A percentile compares a stretch with the other conserved stretches of the same genome.
Evolutionary conservation across 208 protist genomes (phyloP).

Genomic region (Vickermania spadyakhi): DNA sequence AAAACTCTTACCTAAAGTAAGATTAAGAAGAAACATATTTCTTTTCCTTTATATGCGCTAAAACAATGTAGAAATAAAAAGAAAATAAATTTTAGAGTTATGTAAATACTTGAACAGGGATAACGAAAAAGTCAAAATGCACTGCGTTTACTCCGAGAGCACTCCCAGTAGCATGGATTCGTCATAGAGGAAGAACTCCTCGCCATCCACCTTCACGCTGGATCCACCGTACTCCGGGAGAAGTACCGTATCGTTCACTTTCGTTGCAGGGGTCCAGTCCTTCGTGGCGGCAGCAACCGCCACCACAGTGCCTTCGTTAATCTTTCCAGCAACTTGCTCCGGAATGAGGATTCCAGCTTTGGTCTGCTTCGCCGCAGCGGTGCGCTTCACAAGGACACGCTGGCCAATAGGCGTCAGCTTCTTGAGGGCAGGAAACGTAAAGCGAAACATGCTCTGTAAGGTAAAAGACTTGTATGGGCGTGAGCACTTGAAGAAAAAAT

Average conservation of each 20-base stretch:
- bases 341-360: constrained; percentile 91
- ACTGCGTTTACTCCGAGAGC: constrained; percentile 47
- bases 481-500: no score
- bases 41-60: constrained; percentile 1
- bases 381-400: constrained; percentile 86
- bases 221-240: constrained; percentile 86
- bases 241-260: constrained; percentile 85
- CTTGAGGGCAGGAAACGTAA: constrained; percentile 61
- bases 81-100: constrained; percentile 9
- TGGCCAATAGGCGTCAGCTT: constrained; percentile 85
- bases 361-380: constrained; percentile 83
- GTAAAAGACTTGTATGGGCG: no score
- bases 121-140: constrained; percentile 10
- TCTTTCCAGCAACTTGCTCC: constrained; percentile 86
- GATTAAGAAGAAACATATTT: no score
- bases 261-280: constrained; percentile 88
- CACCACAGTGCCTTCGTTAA: constrained; percentile 89
- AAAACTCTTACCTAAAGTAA: no score
- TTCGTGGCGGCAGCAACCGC: constrained; percentile 81
- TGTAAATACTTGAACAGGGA: constrained; percentile 1
- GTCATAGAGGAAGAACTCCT: constrained; percentile 90
- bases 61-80: constrained; percentile 2
- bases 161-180: constrained; percentile 84
- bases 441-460: constrained; percentile 78
- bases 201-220: constrained; percentile 85